phyloP scores from a whole-genome alignment of 2,329 filamentous ascomycete genomes.

The Mycosphaerella sp. region DNA sequence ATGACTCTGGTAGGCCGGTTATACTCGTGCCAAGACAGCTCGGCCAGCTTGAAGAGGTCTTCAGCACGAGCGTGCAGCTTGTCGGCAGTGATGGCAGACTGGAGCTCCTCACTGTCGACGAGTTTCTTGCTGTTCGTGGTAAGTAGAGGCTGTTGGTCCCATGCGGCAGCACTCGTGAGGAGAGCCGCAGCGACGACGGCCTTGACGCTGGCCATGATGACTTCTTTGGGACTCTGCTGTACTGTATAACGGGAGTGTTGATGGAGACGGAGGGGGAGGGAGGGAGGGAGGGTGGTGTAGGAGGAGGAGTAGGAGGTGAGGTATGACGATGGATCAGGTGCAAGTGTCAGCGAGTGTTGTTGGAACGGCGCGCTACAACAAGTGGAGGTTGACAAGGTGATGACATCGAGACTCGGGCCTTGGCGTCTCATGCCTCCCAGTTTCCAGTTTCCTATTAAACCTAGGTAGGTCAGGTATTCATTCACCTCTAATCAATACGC shows the following conservation, averaged over 20 bases:
- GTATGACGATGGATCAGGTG: neutral
- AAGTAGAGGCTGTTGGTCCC: conserved; percentile 14
- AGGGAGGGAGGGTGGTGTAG: too few species aligned
- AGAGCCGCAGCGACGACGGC: neutral
- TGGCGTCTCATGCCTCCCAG: neutral
- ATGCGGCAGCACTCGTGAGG: conserved; percentile 1
- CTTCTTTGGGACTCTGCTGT: too few species aligned
- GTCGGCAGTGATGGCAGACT: conserved; percentile 50
- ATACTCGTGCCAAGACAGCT: conserved; percentile 54
- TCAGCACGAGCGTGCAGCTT: conserved; percentile 55
- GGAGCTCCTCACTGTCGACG: conserved; percentile 41
- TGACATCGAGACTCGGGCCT: neutral
- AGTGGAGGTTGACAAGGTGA: neutral
- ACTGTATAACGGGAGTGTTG: neutral
- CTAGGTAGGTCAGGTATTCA: too few species aligned
- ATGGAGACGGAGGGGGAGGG: too few species aligned
- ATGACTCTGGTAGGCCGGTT: conserved; percentile 66
- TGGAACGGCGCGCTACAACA: neutral
- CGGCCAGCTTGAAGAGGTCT: conserved; percentile 56
- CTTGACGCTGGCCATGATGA: neutral
- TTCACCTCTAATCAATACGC: too few species aligned
- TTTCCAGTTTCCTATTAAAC: too few species aligned
- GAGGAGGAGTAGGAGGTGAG: too few species aligned
- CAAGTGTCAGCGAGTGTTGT: neutral
- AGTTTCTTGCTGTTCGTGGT: conserved; percentile 7